A percentile compares a stretch with the other conserved stretches of the same genome.
These are phyloP conservation scores for Oenanthe sinensis DNA, from an alignment of 129 eudicot species.

Conservation along the genomic window DNA sequence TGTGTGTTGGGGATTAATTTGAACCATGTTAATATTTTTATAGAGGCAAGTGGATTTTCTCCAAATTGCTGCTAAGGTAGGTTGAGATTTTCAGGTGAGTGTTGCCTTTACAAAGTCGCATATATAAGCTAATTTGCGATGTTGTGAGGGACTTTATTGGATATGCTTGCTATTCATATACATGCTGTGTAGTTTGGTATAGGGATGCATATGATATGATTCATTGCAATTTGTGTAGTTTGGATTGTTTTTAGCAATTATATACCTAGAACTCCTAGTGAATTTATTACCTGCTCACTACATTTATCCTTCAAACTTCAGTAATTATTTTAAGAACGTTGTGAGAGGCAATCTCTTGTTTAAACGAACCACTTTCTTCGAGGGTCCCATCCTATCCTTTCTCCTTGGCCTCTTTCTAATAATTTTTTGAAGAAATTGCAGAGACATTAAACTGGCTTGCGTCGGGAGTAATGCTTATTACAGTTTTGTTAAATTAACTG, in stretches of 20 bases:
- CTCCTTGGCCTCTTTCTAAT: background rate
- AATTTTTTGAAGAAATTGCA: background rate
- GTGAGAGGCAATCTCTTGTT: background rate
- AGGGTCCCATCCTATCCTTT: background rate
- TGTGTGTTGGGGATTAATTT: conserved; percentile 47
- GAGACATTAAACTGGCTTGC: background rate
- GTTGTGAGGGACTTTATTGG: background rate
- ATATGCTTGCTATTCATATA: background rate
- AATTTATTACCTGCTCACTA: background rate
- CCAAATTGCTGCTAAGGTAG: conserved; percentile 93
- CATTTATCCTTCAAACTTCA: background rate
- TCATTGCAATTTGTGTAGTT: no score
- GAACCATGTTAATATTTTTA: conserved; percentile 59
- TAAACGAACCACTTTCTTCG: background rate
- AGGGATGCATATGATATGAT: no score
- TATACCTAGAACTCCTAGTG: no score
- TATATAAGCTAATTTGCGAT: conserved; percentile 1
- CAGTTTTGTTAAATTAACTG: background rate
- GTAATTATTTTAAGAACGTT: background rate
- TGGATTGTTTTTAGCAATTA: no score
- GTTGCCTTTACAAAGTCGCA: conserved; percentile 35
- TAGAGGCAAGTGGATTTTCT: conserved; percentile 89
- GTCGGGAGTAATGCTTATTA: background rate
- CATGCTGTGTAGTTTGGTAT: no score
- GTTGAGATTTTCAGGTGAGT: conserved; percentile 88